These are phyloP conservation scores for Aspergillus fructus DNA, from an alignment of 2,329 filamentous ascomycete genomes.

Conservation along the genomic window DNA sequence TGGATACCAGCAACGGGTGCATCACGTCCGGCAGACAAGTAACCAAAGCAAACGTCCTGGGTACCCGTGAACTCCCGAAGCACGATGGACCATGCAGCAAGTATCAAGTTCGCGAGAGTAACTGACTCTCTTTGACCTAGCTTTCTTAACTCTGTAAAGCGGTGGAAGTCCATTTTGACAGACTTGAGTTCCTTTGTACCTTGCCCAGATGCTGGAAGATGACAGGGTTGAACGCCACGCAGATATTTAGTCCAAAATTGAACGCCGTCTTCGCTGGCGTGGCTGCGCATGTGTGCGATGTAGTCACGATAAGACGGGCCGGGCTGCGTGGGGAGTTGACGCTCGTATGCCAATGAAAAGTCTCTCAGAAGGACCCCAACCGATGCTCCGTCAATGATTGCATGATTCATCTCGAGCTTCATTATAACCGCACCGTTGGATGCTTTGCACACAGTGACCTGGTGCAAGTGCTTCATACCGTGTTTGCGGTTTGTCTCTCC, in stretches of 20 bases:
- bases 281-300: slow-evolving; percentile 33
- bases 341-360: slow-evolving; percentile 32
- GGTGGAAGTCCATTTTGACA: slow-evolving; percentile 11
- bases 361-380: slow-evolving; percentile 34
- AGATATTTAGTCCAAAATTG: slow-evolving; percentile 38
- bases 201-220: slow-evolving; percentile 20
- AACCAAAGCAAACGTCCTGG: slow-evolving; percentile 44
- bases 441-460: slow-evolving; percentile 35
- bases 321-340: slow-evolving; percentile 23
- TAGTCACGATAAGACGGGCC: slow-evolving; percentile 39
- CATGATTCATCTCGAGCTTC: slow-evolving; percentile 41
- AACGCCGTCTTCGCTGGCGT: slow-evolving; percentile 26
- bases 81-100: slow-evolving; percentile 41
- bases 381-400: slow-evolving; percentile 38
- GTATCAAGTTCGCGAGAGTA: slow-evolving; percentile 39
- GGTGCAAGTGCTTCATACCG: slow-evolving; percentile 33
- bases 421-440: slow-evolving; percentile 29
- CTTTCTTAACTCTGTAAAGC: slow-evolving; percentile 30
- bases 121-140: slow-evolving; percentile 32
- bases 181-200: slow-evolving; percentile 7
- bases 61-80: slow-evolving; percentile 31
- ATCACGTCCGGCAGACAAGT: slow-evolving; percentile 44
- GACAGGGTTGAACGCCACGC: slow-evolving; percentile 31
- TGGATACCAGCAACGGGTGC: slow-evolving; percentile 47
- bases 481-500: slow-evolving; percentile 30